Percentiles rank a stretch among this genome's conserved stretches.
These are phyloP conservation scores for Mucor plumbeus DNA, from an alignment of 371 early-diverging fungal species.

Conservation along the genomic window DNA sequence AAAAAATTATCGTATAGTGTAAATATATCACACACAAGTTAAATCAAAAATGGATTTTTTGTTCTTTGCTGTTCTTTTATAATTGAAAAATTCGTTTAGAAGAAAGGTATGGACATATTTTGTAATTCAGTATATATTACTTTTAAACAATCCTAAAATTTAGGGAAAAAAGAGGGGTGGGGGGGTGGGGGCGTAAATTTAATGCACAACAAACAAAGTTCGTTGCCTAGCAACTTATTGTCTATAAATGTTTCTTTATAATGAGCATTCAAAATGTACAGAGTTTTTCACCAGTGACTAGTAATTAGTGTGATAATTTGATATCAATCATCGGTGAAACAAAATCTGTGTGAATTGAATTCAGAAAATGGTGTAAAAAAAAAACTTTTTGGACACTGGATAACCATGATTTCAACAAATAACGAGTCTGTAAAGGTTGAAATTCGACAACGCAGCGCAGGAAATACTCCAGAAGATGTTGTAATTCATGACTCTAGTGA, in stretches of 20 bases:
- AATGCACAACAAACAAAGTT: no score
- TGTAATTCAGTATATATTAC: no score
- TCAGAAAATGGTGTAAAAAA: not conserved
- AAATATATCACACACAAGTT: not conserved
- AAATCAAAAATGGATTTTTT: not conserved
- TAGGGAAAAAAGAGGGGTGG: no score
- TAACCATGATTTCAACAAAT: not conserved
- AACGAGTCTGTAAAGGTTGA: slow-evolving; percentile 8
- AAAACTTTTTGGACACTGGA: not conserved
- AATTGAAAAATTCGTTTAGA: no score
- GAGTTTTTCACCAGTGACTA: slow-evolving; percentile 1
- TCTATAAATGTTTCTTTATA: no score
- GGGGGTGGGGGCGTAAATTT: no score
- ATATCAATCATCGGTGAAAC: not conserved
- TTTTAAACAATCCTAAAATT: no score
- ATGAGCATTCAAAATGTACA: no score
- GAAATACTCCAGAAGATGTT: not conserved
- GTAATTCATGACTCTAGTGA: not conserved
- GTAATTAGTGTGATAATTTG: not conserved
- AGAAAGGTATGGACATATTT: no score
- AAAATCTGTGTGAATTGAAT: not conserved
- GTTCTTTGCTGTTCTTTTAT: not conserved
- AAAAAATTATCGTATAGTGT: not conserved
- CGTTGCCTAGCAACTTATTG: no score
- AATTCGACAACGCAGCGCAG: slow-evolving; percentile 12